A percentile compares a stretch with the other conserved stretches of the same genome.
These are phyloP conservation scores for Ascochyta rabiei DNA, from an alignment of 2,329 filamentous ascomycete species.

Conservation along the genomic window DNA sequence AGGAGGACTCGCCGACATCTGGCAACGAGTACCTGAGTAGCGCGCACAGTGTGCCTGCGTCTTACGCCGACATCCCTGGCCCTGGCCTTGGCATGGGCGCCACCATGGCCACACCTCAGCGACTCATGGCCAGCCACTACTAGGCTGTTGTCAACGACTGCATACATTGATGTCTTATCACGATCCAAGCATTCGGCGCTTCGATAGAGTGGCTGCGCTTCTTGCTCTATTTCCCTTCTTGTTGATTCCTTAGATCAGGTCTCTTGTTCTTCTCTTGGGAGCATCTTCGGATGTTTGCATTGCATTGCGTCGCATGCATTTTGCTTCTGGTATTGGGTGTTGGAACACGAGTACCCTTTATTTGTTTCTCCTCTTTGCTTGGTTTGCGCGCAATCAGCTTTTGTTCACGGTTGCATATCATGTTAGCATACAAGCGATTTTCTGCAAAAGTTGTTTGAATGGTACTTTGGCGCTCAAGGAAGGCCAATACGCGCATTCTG, in stretches of 20 bases:
- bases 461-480: conserved; percentile 8
- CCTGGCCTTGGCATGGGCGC: conserved; percentile 44
- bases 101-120: conserved; percentile 53
- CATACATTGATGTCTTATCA: conserved; percentile 27
- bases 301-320: conserved; percentile 38
- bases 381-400: conserved; percentile 3
- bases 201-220: conserved; percentile 24
- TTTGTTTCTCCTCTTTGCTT: conserved; percentile 10
- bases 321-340: conserved; percentile 18
- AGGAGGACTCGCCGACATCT: conserved; percentile 77
- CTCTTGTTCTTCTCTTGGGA: conserved; percentile 32
- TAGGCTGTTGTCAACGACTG: conserved; percentile 27
- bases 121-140: conserved; percentile 54
- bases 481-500: conserved; percentile 7
- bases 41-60: conserved; percentile 37
- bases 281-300: conserved; percentile 24
- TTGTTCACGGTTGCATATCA: conserved; percentile 19
- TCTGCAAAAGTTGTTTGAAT: conserved; percentile 12
- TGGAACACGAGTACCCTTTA: conserved; percentile 27
- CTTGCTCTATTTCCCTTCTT: conserved; percentile 22
- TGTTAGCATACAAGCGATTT: conserved; percentile 28
- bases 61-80: conserved; percentile 45
- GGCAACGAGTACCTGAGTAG: conserved; percentile 63
- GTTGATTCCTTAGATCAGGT: conserved; percentile 27
- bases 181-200: conserved; percentile 34